Evolutionary conservation across 177 flowering plant species (phyloP), one percentile per base, ranked within the genome.

Genomic region (Vitis hybrid): DNA sequence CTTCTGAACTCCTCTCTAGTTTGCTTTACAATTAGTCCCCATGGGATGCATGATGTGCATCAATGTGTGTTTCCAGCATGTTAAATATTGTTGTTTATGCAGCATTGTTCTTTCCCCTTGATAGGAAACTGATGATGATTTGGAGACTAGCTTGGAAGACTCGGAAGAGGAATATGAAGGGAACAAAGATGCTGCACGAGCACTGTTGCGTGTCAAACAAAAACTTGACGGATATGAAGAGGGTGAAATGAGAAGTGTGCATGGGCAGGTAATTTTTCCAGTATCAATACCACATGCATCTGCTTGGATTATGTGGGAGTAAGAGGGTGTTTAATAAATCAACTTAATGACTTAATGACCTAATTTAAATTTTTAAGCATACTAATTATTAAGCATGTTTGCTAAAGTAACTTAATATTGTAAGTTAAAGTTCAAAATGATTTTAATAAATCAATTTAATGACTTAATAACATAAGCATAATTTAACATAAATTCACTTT

Each of bases 221-320:
- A 95, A 95, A 79, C 79, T 95, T 48, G 99, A 95, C 76, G 99
- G 99, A 67, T 91, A 95, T 74, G 99, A 95, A 86, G 97, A 85
- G 49, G 97, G 99, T 65, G 99, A 95, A 87, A 84, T 90, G 97
- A 88, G 91, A 84, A 95, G 98, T 70, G 85, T 87, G 21, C 92
- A 92, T 72, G 99, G 99, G 23, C 99, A 95, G 97, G 99, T 91
- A 86, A 73, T 64, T 69, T 40, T 32, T 15, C 48, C 32, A 11
- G 17, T 52, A 10, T 15, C 15, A 10, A 50, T 60, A 15, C 65
- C 18, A 62, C 52, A 40, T 40, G 52, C 65, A 34, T 34, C 51
- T 14, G 3, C 56, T 14, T 54, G 7, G 56, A 12, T 54, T 54
- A 5, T 17, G 12, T 54, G 17, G 15, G 17, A 40, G 45, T 40